Evolutionary conservation across 768 basidiomycete species (phyloP).

Genomic region (Exsudoporus frostii): DNA sequence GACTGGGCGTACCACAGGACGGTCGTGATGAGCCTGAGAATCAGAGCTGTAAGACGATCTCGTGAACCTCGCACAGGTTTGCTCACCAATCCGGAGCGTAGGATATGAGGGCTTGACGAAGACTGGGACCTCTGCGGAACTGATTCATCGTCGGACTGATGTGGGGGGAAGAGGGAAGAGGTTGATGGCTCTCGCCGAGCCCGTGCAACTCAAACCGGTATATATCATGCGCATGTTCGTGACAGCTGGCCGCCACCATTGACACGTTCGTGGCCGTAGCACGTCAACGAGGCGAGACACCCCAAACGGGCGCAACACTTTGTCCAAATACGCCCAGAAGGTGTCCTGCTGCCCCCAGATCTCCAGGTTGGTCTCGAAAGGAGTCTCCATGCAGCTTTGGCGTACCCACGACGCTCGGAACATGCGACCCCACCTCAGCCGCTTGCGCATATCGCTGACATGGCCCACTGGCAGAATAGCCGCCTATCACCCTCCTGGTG

Average conservation of each 20-base stretch:
- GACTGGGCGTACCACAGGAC: slow-evolving; percentile 50
- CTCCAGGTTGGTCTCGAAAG: background rate
- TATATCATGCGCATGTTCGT: background rate
- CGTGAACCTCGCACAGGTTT: background rate
- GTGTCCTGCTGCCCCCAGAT: background rate
- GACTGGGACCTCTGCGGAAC: slow-evolving; percentile 11
- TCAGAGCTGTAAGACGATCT: background rate
- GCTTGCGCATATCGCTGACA: background rate
- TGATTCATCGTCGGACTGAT: slow-evolving; percentile 6
- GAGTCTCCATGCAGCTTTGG: background rate
- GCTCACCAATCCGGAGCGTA: slow-evolving; percentile 77
- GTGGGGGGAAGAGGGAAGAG: background rate
- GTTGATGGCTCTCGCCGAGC: background rate
- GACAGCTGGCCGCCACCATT: background rate
- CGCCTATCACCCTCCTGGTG: background rate
- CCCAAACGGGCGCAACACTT: background rate
- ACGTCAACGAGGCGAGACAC: background rate
- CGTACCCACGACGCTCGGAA: background rate
- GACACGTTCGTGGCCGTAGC: background rate
- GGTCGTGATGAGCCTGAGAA: slow-evolving; percentile 60
- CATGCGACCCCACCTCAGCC: background rate
- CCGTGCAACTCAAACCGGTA: background rate
- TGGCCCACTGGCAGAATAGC: background rate
- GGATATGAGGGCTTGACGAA: slow-evolving; percentile 35
- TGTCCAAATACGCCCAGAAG: background rate